phyloP scores from a whole-genome alignment of 176 grass and related monocot genomes.

The Bonia amplexicaulis region DNA sequence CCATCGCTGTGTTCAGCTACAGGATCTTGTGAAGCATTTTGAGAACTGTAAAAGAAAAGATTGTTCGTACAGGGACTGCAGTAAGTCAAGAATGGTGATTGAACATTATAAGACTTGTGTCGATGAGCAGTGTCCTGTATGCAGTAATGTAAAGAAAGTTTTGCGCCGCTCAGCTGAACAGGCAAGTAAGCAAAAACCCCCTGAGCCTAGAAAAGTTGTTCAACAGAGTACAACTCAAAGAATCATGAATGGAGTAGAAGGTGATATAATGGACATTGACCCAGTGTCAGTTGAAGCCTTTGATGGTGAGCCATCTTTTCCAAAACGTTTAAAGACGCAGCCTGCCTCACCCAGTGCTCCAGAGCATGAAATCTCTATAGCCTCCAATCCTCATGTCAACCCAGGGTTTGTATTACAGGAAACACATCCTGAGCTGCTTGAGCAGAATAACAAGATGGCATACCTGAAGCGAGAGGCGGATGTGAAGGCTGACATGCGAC shows the following conservation, averaged over 20 bases:
- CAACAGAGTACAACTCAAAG: conserved; percentile 41
- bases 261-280: conserved; percentile 73
- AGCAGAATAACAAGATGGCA: conserved; percentile 47
- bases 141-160: conserved; percentile 58
- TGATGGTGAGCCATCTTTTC: conserved; percentile 48
- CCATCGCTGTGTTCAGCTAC: conserved; percentile 61
- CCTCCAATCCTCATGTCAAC: conserved; percentile 47
- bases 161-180: conserved; percentile 47
- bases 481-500: conserved; percentile 47
- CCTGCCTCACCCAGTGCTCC: conserved; percentile 25
- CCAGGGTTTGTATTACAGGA: conserved; percentile 45
- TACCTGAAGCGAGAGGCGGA: conserved; percentile 58
- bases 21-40: conserved; percentile 77
- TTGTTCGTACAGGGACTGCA: conserved; percentile 59
- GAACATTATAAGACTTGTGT: conserved; percentile 69
- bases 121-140: conserved; percentile 73
- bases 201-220: conserved; percentile 42
- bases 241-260: conserved; percentile 38
- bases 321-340: conserved; percentile 66
- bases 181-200: conserved; percentile 34
- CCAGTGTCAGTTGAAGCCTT: conserved; percentile 49
- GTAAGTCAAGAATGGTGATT: conserved; percentile 48
- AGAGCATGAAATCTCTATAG: conserved; percentile 52
- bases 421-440: conserved; percentile 43
- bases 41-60: conserved; percentile 62